Evolutionary conservation across 257 asterid genomes (phyloP).

Genomic region (Petrea volubilis): DNA sequence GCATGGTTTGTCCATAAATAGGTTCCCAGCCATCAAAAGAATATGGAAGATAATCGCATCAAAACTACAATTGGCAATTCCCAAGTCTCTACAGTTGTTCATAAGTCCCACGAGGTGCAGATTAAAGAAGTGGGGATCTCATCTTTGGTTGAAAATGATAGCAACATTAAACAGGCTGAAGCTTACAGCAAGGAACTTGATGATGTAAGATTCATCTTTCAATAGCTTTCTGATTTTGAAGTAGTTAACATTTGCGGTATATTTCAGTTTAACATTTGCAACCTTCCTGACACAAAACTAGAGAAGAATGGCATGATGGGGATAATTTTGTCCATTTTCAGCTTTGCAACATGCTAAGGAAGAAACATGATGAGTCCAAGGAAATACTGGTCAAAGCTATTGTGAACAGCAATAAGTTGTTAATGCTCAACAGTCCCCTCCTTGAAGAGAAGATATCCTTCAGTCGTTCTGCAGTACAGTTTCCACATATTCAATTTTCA

Average conservation of each 20-base stretch:
- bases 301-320: neutral
- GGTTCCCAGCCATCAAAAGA: constrained; percentile 37
- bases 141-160: constrained; percentile 41
- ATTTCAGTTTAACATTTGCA: neutral
- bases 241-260: neutral
- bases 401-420: constrained; percentile 80
- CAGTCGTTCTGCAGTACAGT: constrained; percentile 1
- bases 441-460: constrained; percentile 87
- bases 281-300: neutral
- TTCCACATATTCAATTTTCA: constrained; percentile 8
- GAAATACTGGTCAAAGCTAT: constrained; percentile 67
- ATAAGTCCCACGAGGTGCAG: constrained; percentile 31
- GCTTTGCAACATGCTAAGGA: constrained; percentile 80
- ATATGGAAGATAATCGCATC: constrained; percentile 29
- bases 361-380: constrained; percentile 81
- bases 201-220: constrained; percentile 41
- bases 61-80: constrained; percentile 21
- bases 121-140: constrained; percentile 45
- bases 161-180: constrained; percentile 68
- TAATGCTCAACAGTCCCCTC: constrained; percentile 75
- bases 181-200: constrained; percentile 72
- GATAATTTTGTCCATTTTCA: constrained; percentile 34
- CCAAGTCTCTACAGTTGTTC: constrained; percentile 29
- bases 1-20: constrained; percentile 30
- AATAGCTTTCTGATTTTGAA: constrained; percentile 6